phyloP scores from a whole-genome alignment of 2,329 filamentous ascomycete species.

The Fusarium buharicum region DNA sequence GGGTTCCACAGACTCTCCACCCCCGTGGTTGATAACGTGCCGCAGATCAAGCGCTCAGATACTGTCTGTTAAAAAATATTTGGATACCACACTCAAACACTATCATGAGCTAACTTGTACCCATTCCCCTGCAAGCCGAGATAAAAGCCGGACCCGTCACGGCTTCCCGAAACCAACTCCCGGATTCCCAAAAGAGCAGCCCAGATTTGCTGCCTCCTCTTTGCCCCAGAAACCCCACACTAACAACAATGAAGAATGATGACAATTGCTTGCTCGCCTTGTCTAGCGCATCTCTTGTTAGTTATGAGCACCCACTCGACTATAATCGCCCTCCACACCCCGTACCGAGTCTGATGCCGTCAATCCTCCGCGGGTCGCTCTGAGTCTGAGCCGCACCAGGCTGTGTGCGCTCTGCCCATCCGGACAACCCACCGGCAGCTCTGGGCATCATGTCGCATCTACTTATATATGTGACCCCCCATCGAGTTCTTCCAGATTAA shows the following conservation, averaged over 20 bases:
- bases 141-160: slow-evolving; percentile 41
- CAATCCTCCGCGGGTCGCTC: slow-evolving; percentile 30
- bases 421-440: slow-evolving; percentile 27
- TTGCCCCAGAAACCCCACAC: slow-evolving; percentile 45
- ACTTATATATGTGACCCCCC: slow-evolving; percentile 34
- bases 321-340: slow-evolving; percentile 21
- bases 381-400: slow-evolving; percentile 19
- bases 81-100: accelerated
- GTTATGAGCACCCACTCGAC: slow-evolving; percentile 8
- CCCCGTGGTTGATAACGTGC: slow-evolving; percentile 5
- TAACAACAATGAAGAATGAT: slow-evolving; percentile 33
- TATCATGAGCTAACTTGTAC: slow-evolving; percentile 16
- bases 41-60: slow-evolving; percentile 6
- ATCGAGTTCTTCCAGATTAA: slow-evolving; percentile 10
- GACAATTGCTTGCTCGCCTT: slow-evolving; percentile 18
- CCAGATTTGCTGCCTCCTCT: slow-evolving; percentile 34
- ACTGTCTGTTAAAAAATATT: slow-evolving; percentile 12
- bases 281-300: slow-evolving; percentile 17
- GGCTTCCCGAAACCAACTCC: slow-evolving; percentile 47
- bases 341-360: slow-evolving; percentile 38
- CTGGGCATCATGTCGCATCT: slow-evolving; percentile 20
- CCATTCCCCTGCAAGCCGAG: slow-evolving; percentile 33
- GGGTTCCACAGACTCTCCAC: slow-evolving; percentile 7
- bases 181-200: slow-evolving; percentile 44
- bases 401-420: slow-evolving; percentile 13